These are phyloP conservation scores for Rhodotorula sp. DNA, from an alignment of 1,284 basidiomycete genomes.

Conservation along the genomic window DNA sequence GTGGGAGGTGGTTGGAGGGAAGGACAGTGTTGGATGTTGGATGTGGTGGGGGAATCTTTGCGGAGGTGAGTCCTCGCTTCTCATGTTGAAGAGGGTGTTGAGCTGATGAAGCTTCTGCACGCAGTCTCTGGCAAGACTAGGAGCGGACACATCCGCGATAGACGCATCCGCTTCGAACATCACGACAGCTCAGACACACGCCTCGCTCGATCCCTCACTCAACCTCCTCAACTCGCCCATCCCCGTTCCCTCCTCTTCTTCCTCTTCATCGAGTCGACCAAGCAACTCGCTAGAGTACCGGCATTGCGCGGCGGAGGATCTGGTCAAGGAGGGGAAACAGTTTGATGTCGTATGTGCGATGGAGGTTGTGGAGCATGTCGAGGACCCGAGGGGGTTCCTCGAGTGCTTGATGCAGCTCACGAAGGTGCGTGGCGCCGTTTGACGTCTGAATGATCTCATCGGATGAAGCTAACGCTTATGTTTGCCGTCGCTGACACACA, in stretches of 20 bases:
- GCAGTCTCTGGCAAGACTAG: conserved; percentile 81
- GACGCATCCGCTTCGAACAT: conserved; percentile 89
- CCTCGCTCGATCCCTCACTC: conserved; percentile 66
- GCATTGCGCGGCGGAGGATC: conserved; percentile 74
- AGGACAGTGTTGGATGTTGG: conserved; percentile 79
- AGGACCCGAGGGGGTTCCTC: conserved; percentile 82
- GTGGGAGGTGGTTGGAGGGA: conserved; percentile 55
- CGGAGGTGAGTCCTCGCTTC: conserved; percentile 63
- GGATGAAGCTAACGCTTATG: background rate
- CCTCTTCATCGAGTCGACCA: background rate
- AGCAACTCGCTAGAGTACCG: conserved; percentile 59
- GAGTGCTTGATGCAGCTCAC: conserved; percentile 74
- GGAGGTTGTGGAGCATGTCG: conserved; percentile 98
- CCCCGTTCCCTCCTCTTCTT: background rate
- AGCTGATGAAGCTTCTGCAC: background rate
- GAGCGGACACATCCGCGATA: conserved; percentile 79
- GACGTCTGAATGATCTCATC: too few species aligned
- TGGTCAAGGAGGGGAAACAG: conserved; percentile 58
- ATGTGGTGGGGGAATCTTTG: conserved; percentile 90
- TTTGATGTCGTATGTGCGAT: conserved; percentile 95
- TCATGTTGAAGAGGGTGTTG: background rate
- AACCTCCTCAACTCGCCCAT: conserved; percentile 23
- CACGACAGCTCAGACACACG: conserved; percentile 78
- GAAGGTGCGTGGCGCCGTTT: conserved; percentile 59
- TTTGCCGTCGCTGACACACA: conserved; percentile 48